These are phyloP conservation scores for Scheffersomyces stambukii DNA, from an alignment of 1,139 yeast genomes.

Conservation along the genomic window DNA sequence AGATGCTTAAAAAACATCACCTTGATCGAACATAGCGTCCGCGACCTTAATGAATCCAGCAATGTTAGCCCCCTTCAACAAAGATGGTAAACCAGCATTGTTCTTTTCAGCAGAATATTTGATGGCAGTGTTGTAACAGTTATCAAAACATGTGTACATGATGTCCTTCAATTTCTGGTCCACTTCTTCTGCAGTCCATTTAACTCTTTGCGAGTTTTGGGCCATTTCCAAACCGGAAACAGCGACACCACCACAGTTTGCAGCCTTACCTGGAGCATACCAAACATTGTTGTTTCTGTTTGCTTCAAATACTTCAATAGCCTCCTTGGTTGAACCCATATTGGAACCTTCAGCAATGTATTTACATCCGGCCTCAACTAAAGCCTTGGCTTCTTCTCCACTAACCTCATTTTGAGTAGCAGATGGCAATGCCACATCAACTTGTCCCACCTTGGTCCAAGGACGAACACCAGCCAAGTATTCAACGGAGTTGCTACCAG, in stretches of 20 bases:
- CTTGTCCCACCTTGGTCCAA: slow-evolving; percentile 88
- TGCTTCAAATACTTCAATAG: slow-evolving; percentile 90
- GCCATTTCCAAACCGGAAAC: slow-evolving; percentile 99
- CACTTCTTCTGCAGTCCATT: slow-evolving; percentile 87
- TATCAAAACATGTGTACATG: slow-evolving; percentile 90
- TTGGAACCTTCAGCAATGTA: slow-evolving; percentile 98
- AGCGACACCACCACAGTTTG: slow-evolving; percentile 99
- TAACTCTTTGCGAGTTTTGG: slow-evolving; percentile 92
- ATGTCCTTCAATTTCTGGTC: slow-evolving; percentile 83
- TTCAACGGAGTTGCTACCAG: slow-evolving; percentile 51
- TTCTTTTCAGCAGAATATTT: slow-evolving; percentile 71
- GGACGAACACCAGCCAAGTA: slow-evolving; percentile 94
- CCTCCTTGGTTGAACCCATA: slow-evolving; percentile 98
- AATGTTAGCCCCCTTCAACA: slow-evolving; percentile 98
- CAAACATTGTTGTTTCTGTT: slow-evolving; percentile 75
- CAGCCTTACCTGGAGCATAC: slow-evolving; percentile 99
- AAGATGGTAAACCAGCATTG: slow-evolving; percentile 67
- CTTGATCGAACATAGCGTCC: slow-evolving; percentile 96
- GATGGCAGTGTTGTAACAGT: slow-evolving; percentile 84
- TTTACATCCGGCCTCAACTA: slow-evolving; percentile 87
- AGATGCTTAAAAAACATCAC: slow-evolving; percentile 66
- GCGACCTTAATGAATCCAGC: slow-evolving; percentile 99
- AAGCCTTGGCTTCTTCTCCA: slow-evolving; percentile 93
- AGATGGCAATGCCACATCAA: slow-evolving; percentile 95
- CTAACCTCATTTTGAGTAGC: slow-evolving; percentile 98